Percentiles rank a stretch among this genome's conserved stretches.
phyloP scores from a whole-genome alignment of 805 yeast genomes.

The Zygotorulaspora danielsina region DNA sequence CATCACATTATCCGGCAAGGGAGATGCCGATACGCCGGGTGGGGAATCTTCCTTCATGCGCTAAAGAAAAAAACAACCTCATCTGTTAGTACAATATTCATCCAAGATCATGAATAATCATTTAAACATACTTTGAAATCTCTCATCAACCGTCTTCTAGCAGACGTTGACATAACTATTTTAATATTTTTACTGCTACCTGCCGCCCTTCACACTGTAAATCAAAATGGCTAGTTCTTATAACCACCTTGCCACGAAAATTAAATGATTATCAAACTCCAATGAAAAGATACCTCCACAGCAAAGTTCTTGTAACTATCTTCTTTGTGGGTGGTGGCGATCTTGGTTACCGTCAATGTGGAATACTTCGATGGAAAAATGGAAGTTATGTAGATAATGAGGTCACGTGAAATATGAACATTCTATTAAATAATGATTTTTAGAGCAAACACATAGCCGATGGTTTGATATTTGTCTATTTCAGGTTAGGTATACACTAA shows the following conservation, averaged over 20 bases:
- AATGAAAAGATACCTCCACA: neutral
- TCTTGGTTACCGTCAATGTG: neutral
- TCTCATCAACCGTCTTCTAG: slow-evolving; percentile 98
- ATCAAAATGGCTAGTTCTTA: too few species aligned
- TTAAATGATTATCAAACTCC: too few species aligned
- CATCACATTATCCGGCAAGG: slow-evolving; percentile 95
- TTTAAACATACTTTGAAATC: slow-evolving; percentile 71
- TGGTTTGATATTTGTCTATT: too few species aligned
- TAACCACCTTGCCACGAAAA: too few species aligned
- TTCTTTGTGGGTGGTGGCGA: slow-evolving; percentile 5
- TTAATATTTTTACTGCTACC: neutral
- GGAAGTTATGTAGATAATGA: neutral
- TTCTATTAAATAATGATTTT: neutral
- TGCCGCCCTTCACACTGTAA: too few species aligned
- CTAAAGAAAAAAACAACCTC: slow-evolving; percentile 30
- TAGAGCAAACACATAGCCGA: neutral
- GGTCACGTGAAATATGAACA: slow-evolving; percentile 1
- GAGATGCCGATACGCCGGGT: slow-evolving; percentile 96
- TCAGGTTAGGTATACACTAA: too few species aligned
- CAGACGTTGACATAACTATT: slow-evolving; percentile 84
- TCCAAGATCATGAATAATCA: neutral
- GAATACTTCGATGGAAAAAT: neutral
- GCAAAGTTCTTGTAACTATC: neutral
- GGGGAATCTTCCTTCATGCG: slow-evolving; percentile 98
- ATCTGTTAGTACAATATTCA: slow-evolving; percentile 19